Conservation (phyloP, 2,329 filamentous ascomycete species). For the Xylaria sp. region DNA sequence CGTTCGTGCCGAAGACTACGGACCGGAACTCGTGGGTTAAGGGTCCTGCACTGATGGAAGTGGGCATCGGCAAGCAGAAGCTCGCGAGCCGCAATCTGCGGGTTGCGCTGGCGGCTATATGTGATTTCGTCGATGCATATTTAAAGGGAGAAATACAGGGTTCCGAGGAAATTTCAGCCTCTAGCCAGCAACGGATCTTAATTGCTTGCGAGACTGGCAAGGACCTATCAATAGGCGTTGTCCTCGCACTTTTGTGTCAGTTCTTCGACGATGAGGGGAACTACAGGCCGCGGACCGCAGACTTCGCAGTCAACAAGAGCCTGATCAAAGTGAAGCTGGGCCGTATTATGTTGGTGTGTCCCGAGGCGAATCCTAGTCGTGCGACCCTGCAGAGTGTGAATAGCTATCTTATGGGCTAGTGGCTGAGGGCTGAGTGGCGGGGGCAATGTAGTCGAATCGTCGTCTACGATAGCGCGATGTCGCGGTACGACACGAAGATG, state of each 20-base stretch:
- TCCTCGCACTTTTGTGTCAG: constrained; percentile 79
- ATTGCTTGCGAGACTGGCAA: constrained; percentile 80
- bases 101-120: constrained; percentile 71
- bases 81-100: constrained; percentile 86
- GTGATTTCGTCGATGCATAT: constrained; percentile 61
- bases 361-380: constrained; percentile 84
- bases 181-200: constrained; percentile 53
- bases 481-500: background rate
- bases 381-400: constrained; percentile 92
- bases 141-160: constrained; percentile 42
- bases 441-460: background rate
- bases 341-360: constrained; percentile 82
- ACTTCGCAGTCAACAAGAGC: constrained; percentile 70
- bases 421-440: background rate
- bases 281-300: constrained; percentile 14
- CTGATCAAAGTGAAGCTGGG: constrained; percentile 80
- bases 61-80: constrained; percentile 75
- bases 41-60: constrained; percentile 56
- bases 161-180: background rate
- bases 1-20: constrained; percentile 56
- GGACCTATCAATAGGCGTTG: constrained; percentile 81
- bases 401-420: constrained; percentile 77
- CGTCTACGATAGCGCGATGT: background rate
- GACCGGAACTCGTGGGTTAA: constrained; percentile 56
- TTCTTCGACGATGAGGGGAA: constrained; percentile 73